Percentiles rank a stretch among this genome's conserved stretches.
These are phyloP conservation scores for Rubroboletus pulcherrimus DNA, from an alignment of 768 basidiomycete genomes.

Conservation along the genomic window DNA sequence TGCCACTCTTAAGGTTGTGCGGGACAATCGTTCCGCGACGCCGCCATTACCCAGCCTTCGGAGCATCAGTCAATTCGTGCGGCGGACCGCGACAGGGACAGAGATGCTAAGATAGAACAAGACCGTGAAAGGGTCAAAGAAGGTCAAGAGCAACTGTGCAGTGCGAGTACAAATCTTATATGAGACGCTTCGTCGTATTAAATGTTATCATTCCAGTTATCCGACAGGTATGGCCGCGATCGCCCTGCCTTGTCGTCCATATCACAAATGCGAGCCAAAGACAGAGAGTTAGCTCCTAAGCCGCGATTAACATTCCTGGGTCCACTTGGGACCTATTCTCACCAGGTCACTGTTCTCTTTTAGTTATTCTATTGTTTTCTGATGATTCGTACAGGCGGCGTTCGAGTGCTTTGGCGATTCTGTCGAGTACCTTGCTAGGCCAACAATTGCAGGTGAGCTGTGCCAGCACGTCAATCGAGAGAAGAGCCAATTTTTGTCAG, in stretches of 20 bases:
- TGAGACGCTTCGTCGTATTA: not conserved
- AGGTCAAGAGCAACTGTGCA: conserved; percentile 73
- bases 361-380: conserved; percentile 19
- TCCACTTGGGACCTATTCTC: conserved; percentile 69
- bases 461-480: not conserved
- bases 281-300: conserved; percentile 56
- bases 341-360: conserved; percentile 41
- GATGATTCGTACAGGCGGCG: conserved; percentile 38
- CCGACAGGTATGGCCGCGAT: conserved; percentile 84
- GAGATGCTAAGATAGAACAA: conserved; percentile 44
- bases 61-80: conserved; percentile 80
- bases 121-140: conserved; percentile 69
- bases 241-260: conserved; percentile 53
- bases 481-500: conserved; percentile 35
- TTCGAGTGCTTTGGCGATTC: conserved; percentile 41
- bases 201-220: conserved; percentile 48
- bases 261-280: conserved; percentile 52
- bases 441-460: conserved; percentile 40
- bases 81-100: conserved; percentile 53
- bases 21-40: conserved; percentile 67
- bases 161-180: conserved; percentile 38
- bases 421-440: conserved; percentile 41
- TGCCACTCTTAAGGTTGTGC: conserved; percentile 42
- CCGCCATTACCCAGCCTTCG: conserved; percentile 66
- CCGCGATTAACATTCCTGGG: conserved; percentile 54